Percentiles rank a stretch among this genome's conserved stretches.
These are phyloP conservation scores for Selaginella moellendorffii DNA, from an alignment of 75 land plant species.

Conservation along the genomic window DNA sequence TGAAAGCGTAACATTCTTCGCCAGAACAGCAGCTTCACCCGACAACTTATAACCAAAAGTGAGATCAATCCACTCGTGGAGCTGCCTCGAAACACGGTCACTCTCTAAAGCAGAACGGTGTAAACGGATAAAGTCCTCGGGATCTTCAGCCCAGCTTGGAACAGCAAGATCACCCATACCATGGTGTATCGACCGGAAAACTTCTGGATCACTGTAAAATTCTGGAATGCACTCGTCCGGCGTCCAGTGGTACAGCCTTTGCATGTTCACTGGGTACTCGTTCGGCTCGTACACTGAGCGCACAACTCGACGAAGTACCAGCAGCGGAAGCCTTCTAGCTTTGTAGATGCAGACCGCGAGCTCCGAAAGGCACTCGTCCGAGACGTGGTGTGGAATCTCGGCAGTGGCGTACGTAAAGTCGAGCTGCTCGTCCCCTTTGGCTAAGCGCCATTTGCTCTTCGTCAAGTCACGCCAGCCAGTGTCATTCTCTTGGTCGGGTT, in stretches of 20 bases:
- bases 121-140: conserved; percentile 68
- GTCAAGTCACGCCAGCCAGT: conserved; percentile 76
- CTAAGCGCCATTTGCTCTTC: conserved; percentile 86
- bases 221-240: conserved; percentile 97
- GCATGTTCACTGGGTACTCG: conserved; percentile 91
- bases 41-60: conserved; percentile 88
- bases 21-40: conserved; percentile 59
- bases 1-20: conserved; percentile 75
- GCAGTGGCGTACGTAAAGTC: conserved; percentile 80
- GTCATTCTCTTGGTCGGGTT: conserved; percentile 40
- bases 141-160: conserved; percentile 58
- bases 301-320: conserved; percentile 57
- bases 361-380: conserved; percentile 93
- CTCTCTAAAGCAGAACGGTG: conserved; percentile 75
- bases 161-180: conserved; percentile 79
- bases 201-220: conserved; percentile 66
- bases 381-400: conserved; percentile 83
- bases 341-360: conserved; percentile 91
- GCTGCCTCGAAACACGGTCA: conserved; percentile 43
- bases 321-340: conserved; percentile 73
- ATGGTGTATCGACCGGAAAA: conserved; percentile 53
- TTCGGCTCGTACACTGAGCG: conserved; percentile 94
- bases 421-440: conserved; percentile 93
- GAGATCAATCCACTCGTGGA: conserved; percentile 89
- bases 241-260: conserved; percentile 90